Evolutionary conservation across 148 eudicot species (phyloP).

Genomic region (Rhododendron williamsianum): DNA sequence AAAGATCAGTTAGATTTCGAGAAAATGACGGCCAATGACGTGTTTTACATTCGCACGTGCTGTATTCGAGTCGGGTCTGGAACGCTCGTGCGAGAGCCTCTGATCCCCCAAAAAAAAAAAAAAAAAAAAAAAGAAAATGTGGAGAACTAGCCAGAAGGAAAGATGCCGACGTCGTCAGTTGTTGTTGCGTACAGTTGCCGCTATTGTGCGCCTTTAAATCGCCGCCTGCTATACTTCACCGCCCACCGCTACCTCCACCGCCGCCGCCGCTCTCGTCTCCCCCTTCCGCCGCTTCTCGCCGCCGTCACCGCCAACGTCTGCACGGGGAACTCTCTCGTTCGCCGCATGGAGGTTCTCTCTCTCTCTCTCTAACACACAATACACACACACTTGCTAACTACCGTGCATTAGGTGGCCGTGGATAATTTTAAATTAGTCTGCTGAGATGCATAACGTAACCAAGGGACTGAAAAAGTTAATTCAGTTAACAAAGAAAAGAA

Average conservation of each 20-base stretch:
- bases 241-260: conserved; percentile 8
- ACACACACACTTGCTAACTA: too few relatives aligned
- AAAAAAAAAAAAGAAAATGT: too few relatives aligned
- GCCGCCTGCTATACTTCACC: background rate
- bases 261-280: conserved; percentile 10
- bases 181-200: conserved; percentile 30
- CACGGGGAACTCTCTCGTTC: conserved; percentile 57
- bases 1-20: background rate
- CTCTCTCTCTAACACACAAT: background rate
- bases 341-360: conserved; percentile 57
- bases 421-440: too few relatives aligned
- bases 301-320: conserved; percentile 16
- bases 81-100: background rate
- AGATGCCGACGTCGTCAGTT: conserved; percentile 8
- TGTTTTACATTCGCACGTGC: background rate
- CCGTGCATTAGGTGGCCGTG: too few relatives aligned
- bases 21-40: too few relatives aligned
- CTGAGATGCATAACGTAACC: too few relatives aligned
- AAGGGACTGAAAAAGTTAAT: too few relatives aligned
- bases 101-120: too few relatives aligned
- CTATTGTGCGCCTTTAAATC: conserved; percentile 28
- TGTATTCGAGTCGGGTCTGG: background rate
- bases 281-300: conserved; percentile 11
- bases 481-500: too few relatives aligned
- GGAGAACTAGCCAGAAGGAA: background rate